Conservation (phyloP, 441 rosid genomes). For the Gossypium gossypioides region DNA sequence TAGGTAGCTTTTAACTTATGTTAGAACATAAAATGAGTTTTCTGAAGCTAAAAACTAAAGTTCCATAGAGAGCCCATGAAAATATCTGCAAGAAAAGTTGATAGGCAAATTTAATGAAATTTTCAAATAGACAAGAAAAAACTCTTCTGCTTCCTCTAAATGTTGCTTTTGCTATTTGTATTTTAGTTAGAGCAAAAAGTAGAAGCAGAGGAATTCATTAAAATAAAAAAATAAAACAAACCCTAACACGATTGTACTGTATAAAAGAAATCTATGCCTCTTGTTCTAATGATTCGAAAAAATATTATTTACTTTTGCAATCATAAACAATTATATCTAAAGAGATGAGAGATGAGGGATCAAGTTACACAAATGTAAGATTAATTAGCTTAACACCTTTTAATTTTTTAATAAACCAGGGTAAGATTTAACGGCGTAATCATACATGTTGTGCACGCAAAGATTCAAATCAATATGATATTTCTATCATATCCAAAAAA, state of each 20-base stretch:
- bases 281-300: background rate
- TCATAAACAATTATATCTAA: background rate
- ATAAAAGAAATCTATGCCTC: background rate
- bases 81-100: background rate
- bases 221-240: background rate
- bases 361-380: background rate
- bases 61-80: background rate
- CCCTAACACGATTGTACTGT: no score
- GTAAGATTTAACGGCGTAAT: background rate
- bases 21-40: slow-evolving; percentile 1
- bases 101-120: background rate
- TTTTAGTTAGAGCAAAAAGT: background rate
- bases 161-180: background rate
- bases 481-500: background rate
- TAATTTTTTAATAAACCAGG: background rate
- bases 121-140: background rate
- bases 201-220: background rate
- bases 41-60: background rate
- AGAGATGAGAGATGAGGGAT: background rate
- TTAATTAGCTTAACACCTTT: background rate
- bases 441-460: background rate
- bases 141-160: background rate
- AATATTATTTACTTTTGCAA: background rate
- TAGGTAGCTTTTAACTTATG: background rate
- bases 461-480: background rate